Evolutionary conservation across 495 filamentous ascomycete species (phyloP).

Genomic region (Apodospora peruviana): DNA sequence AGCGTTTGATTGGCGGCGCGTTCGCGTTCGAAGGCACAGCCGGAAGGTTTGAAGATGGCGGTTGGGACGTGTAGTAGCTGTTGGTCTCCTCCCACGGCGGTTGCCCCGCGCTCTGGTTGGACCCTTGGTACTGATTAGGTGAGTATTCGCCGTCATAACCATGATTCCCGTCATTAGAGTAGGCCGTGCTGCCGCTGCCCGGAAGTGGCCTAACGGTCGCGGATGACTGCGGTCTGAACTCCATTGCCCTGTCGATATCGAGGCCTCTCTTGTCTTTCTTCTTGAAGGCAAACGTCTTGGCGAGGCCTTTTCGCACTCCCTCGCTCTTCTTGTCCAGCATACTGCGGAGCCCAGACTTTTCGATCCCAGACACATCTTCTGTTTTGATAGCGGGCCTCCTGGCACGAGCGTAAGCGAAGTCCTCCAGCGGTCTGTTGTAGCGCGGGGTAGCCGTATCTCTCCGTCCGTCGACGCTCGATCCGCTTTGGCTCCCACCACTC

Average conservation of each 20-base stretch:
- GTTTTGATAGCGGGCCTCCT: slow-evolving; percentile 39
- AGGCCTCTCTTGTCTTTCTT: slow-evolving; percentile 37
- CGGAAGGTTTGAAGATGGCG: slow-evolving; percentile 31
- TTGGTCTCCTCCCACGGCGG: slow-evolving; percentile 22
- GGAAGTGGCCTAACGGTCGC: slow-evolving; percentile 27
- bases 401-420: slow-evolving; percentile 38
- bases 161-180: slow-evolving; percentile 16
- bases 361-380: slow-evolving; percentile 45
- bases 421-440: slow-evolving; percentile 27
- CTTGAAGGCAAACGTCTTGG: slow-evolving; percentile 41
- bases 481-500: slow-evolving; percentile 35
- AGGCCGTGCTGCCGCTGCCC: not conserved
- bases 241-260: slow-evolving; percentile 12
- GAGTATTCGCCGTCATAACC: slow-evolving; percentile 21
- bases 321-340: slow-evolving; percentile 50
- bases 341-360: slow-evolving; percentile 44
- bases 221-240: slow-evolving; percentile 28
- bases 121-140: slow-evolving; percentile 7
- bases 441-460: slow-evolving; percentile 17
- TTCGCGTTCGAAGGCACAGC: slow-evolving; percentile 22
- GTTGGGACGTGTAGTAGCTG: slow-evolving; percentile 21
- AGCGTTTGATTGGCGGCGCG: slow-evolving; percentile 41
- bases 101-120: not conserved
- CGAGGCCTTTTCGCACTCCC: slow-evolving; percentile 43
- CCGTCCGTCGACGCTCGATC: slow-evolving; percentile 29